Conservation (phyloP, 148 eudicot species). For the Dysphania ambrosioides region DNA sequence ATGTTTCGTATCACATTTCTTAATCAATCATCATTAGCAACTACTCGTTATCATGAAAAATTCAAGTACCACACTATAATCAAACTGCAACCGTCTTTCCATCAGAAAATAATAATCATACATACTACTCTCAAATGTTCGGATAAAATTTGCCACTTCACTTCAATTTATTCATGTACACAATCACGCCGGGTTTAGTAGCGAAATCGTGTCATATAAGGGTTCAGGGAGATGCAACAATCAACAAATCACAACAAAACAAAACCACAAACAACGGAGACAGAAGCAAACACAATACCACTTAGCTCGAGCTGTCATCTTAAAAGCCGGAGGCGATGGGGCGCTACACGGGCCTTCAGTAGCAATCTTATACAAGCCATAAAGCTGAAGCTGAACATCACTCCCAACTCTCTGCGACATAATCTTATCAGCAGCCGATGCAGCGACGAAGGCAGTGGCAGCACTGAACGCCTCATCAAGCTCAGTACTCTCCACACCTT, state of each 20-base stretch:
- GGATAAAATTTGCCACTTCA: background rate
- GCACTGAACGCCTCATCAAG: conserved; percentile 90
- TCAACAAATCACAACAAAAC: background rate
- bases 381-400: conserved; percentile 81
- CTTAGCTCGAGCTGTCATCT: conserved; percentile 91
- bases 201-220: background rate
- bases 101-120: background rate
- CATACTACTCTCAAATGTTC: background rate
- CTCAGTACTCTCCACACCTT: conserved; percentile 96
- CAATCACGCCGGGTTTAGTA: background rate
- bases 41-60: background rate
- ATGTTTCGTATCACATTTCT: background rate
- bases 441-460: conserved; percentile 90
- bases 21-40: background rate
- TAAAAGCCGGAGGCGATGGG: conserved; percentile 76
- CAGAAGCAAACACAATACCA: conserved; percentile 48
- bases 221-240: background rate
- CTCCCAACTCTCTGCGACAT: conserved; percentile 56
- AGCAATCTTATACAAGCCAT: conserved; percentile 84
- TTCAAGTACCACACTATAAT: background rate
- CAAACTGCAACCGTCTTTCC: background rate
- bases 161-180: background rate
- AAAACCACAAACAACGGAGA: background rate
- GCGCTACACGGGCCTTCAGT: conserved; percentile 87
- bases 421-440: conserved; percentile 62